A percentile compares a stretch with the other conserved stretches of the same genome.
Conservation (phyloP, 2,329 filamentous ascomycete genomes). For the Periconia sp. region DNA sequence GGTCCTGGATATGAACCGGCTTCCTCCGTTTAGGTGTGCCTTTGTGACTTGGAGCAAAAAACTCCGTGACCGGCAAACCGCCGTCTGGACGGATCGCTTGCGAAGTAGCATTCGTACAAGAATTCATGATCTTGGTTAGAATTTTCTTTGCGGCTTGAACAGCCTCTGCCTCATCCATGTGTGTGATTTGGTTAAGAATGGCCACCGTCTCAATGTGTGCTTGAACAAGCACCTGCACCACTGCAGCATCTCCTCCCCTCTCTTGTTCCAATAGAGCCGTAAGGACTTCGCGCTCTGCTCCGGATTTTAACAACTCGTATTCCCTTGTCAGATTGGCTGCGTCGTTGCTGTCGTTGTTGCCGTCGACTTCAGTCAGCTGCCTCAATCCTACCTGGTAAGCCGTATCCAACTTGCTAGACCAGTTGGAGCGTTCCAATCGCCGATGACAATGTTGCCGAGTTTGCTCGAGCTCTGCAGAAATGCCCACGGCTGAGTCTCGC, state of each 20-base stretch:
- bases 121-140: conserved; percentile 75
- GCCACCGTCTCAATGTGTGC: conserved; percentile 91
- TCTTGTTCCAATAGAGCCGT: conserved; percentile 80
- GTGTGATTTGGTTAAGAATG: conserved; percentile 77
- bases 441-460: conserved; percentile 91
- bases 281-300: conserved; percentile 78
- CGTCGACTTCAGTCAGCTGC: conserved; percentile 73
- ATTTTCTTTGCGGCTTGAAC: conserved; percentile 76
- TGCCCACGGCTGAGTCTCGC: conserved; percentile 85
- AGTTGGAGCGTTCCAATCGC: conserved; percentile 74
- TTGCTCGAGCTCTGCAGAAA: conserved; percentile 83
- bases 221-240: conserved; percentile 80
- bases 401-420: conserved; percentile 85
- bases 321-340: conserved; percentile 74
- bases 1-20: conserved; percentile 48
- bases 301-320: conserved; percentile 80
- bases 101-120: conserved; percentile 71
- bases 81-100: conserved; percentile 92
- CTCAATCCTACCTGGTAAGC: conserved; percentile 82
- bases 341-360: conserved; percentile 65
- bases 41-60: conserved; percentile 68
- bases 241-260: conserved; percentile 73
- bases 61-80: conserved; percentile 61
- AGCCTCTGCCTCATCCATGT: conserved; percentile 82
- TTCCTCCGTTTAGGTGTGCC: conserved; percentile 77